Evolutionary conservation across 2,329 filamentous ascomycete species (phyloP), one percentile per base, ranked within the genome.

Genomic region (Polytolypa hystricis): DNA sequence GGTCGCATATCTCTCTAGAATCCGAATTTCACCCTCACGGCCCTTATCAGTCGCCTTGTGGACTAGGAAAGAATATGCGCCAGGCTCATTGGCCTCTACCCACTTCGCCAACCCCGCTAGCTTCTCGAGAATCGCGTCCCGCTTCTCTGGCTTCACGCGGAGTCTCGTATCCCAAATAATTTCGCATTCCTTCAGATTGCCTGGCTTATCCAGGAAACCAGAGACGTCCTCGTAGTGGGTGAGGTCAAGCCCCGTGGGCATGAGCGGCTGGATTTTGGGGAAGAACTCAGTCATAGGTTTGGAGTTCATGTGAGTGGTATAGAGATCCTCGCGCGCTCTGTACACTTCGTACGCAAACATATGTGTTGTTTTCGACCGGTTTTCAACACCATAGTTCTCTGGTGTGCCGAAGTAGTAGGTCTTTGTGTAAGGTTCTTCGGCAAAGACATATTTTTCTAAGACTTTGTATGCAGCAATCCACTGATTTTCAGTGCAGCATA

Each of bases 331-430:
- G 46, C 47, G 38, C 43, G 39, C 42, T 15, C 50, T 44, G 44
- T 61, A 61, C 19, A 53, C 47, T 47, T 60, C 54, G 39, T 59
- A 60, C 4, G 57, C 57, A 29, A 59, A 47, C 55, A 60, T 58
- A 34, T 50, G 43, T 8, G 50, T 51, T 21, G 56, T 54, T 25
- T 43, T 46, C 17, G 46, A 43, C 31, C 52, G 35, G 43, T 58
- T 47, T 32, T 56, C 43, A 10, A 47, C 50, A 7, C 30, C 30
- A 43, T 55, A 54, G 42, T 58, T 54, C 29, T 53, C 36, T 4
- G 60, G 61, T 30, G 65, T 55, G 34, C 60, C 61, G 42, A 66
- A 65, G 50, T 64, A 65, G 48, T 64, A 65, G 2, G 60, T 55
- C 42, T 57, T 48, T 1, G 58, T 63, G 8, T 54, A 10, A 7